Percentiles rank a stretch among this genome's conserved stretches.
These are phyloP conservation scores for Cladosporium velox DNA, from an alignment of 2,329 filamentous ascomycete genomes.

Conservation along the genomic window DNA sequence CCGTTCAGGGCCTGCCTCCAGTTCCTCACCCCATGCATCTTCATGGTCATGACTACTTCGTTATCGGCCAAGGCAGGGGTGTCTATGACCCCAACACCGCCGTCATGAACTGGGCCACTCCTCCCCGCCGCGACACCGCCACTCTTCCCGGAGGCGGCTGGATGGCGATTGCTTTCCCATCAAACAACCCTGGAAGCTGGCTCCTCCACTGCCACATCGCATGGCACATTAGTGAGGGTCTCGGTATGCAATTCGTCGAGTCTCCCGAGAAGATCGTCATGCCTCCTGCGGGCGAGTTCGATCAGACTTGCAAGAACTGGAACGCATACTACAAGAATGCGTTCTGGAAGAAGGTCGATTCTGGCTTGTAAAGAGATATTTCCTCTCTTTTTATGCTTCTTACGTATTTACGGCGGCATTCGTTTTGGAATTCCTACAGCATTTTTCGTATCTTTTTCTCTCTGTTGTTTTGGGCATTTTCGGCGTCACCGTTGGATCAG, in stretches of 20 bases:
- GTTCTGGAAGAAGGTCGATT: slow-evolving; percentile 32
- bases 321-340: slow-evolving; percentile 24
- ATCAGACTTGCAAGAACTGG: slow-evolving; percentile 31
- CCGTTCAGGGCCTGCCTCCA: slow-evolving; percentile 37
- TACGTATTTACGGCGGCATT: slow-evolving; percentile 2
- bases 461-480: not conserved
- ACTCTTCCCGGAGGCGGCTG: slow-evolving; percentile 48
- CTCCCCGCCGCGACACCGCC: slow-evolving; percentile 51
- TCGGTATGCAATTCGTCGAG: slow-evolving; percentile 34
- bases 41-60: slow-evolving; percentile 50
- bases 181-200: slow-evolving; percentile 58
- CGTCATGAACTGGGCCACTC: slow-evolving; percentile 43
- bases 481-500: not conserved
- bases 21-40: slow-evolving; percentile 46
- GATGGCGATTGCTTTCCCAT: slow-evolving; percentile 51
- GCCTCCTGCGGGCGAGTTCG: slow-evolving; percentile 24
- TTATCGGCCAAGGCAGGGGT: slow-evolving; percentile 32
- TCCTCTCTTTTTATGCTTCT: not conserved
- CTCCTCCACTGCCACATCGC: slow-evolving; percentile 31
- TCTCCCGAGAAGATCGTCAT: slow-evolving; percentile 25
- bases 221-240: slow-evolving; percentile 33
- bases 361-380: slow-evolving; percentile 26
- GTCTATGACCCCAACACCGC: slow-evolving; percentile 34
- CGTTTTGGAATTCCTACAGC: not conserved
- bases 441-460: slow-evolving; percentile 1